Percentiles rank a stretch among this genome's conserved stretches.
Evolutionary conservation across 2,329 filamentous ascomycete species (phyloP).

Genomic region (Orbilia oligospora): DNA sequence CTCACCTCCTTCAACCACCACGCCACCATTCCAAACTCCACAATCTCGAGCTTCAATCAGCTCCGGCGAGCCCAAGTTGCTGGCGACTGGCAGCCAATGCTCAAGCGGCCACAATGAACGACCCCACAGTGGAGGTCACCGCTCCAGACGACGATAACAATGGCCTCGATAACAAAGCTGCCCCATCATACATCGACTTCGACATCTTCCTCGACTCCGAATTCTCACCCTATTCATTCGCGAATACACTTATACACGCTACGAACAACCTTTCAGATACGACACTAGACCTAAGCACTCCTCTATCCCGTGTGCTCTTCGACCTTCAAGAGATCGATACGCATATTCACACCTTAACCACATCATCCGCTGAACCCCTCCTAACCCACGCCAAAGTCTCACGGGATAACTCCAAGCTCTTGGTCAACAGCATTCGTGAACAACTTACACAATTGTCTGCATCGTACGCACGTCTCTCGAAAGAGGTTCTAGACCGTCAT

Average conservation of each 20-base stretch:
- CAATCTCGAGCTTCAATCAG: slow-evolving; percentile 21
- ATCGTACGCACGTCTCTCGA: slow-evolving; percentile 86
- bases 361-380: slow-evolving; percentile 84
- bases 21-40: not conserved
- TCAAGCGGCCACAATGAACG: slow-evolving; percentile 28
- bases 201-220: slow-evolving; percentile 86
- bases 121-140: slow-evolving; percentile 45
- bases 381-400: slow-evolving; percentile 83
- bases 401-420: slow-evolving; percentile 78
- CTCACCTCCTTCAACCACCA: slow-evolving; percentile 1
- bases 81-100: slow-evolving; percentile 34
- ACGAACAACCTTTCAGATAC: slow-evolving; percentile 94
- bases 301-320: slow-evolving; percentile 92
- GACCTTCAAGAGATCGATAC: slow-evolving; percentile 98
- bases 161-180: slow-evolving; percentile 35
- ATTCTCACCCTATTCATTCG: slow-evolving; percentile 86
- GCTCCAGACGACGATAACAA: slow-evolving; percentile 28
- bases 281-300: slow-evolving; percentile 92
- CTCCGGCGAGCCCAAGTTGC: slow-evolving; percentile 25
- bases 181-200: slow-evolving; percentile 89
- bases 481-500: slow-evolving; percentile 87
- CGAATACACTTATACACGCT: slow-evolving; percentile 86
- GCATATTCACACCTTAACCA: slow-evolving; percentile 90
- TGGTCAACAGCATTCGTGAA: slow-evolving; percentile 82
- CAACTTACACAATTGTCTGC: slow-evolving; percentile 86